Evolutionary conservation across 2,329 filamentous ascomycete genomes (phyloP), one percentile per base, ranked within the genome.

Genomic region (Penicillium hesseltinei): DNA sequence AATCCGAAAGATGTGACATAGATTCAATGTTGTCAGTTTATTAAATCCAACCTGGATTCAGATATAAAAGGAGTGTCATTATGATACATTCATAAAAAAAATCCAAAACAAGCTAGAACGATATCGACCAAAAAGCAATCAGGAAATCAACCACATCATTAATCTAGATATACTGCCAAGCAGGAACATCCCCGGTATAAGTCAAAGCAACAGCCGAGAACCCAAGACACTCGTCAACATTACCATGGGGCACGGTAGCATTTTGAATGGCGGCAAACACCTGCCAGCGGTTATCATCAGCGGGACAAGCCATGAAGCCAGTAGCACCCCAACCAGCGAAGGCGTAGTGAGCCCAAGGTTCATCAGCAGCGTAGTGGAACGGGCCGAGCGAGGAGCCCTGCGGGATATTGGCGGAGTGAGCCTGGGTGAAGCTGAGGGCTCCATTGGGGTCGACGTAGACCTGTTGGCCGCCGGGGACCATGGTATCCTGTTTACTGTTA

Each of bases 391-490:
- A 70, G 8, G 83, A 80, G 10, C 83, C 84, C 0, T 71, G 60
- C 0, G 85, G 84, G 5, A 81, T 80, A 55, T 66, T 73, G 2
- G 71, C 72, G 0, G 84, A 86, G 73, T 88, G 84, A 0, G 85
- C 79, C 40, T 71, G 66, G 0, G 84, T 84, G 74, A 83, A 89
- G 57, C 78, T 77, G 54, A 89, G 70, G 10, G 78, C 74, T 6
- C 86, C 87, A 27, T 77, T 71, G 4, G 80, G 75, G 3, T 73
- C 75, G 56, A 88, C 77, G 70, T 84, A 89, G 64, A 87, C 78
- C 56, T 78, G 73, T 65, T 89, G 86, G 27, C 87, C 86, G 29
- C 86, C 86, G 5, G 86, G 85, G 5, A 88, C 86, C 31, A 78
- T 68, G 33, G 84, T 80, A 35, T 75, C 73, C 68, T 83, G 54